Percentiles rank a stretch among this genome's conserved stretches.
Conservation (phyloP, 2,329 filamentous ascomycete species). For the Clarireedia monteithiana region DNA sequence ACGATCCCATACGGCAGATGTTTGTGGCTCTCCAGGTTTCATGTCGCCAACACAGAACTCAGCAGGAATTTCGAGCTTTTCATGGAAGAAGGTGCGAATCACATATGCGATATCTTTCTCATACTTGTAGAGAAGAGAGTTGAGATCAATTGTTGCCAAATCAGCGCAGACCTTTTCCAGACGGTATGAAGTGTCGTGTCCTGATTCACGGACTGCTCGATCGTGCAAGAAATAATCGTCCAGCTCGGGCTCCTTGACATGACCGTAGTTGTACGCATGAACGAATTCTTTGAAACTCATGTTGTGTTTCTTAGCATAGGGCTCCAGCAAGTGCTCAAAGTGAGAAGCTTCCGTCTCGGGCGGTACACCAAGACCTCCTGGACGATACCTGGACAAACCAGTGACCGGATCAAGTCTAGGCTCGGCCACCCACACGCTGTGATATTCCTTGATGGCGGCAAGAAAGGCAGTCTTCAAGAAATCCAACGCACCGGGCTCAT, state of each 20-base stretch:
- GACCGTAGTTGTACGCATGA: slow-evolving; percentile 72
- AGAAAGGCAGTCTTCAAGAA: slow-evolving; percentile 75
- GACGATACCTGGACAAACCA: slow-evolving; percentile 44
- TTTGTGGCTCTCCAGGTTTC: slow-evolving; percentile 63
- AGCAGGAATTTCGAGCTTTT: slow-evolving; percentile 71
- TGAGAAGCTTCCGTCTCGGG: slow-evolving; percentile 49
- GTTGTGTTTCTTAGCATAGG: slow-evolving; percentile 48
- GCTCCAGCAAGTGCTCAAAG: slow-evolving; percentile 37
- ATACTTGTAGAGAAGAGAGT: slow-evolving; percentile 94
- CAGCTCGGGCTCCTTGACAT: slow-evolving; percentile 75
- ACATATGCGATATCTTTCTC: slow-evolving; percentile 85
- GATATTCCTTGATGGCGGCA: slow-evolving; percentile 78
- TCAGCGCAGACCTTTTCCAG: slow-evolving; percentile 82
- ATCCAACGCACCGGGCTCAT: slow-evolving; percentile 56
- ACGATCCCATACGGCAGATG: slow-evolving; percentile 84
- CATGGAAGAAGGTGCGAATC: slow-evolving; percentile 77
- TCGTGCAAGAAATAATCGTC: slow-evolving; percentile 97
- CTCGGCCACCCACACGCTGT: slow-evolving; percentile 27
- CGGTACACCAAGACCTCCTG: slow-evolving; percentile 44
- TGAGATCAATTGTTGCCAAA: slow-evolving; percentile 88
- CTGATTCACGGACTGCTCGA: slow-evolving; percentile 89
- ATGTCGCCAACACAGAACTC: slow-evolving; percentile 70
- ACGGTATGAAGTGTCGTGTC: slow-evolving; percentile 93
- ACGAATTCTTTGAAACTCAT: slow-evolving; percentile 83
- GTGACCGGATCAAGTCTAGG: slow-evolving; percentile 42